Conservation (phyloP, 805 yeast species). For the Phaffomyces antillensis region DNA sequence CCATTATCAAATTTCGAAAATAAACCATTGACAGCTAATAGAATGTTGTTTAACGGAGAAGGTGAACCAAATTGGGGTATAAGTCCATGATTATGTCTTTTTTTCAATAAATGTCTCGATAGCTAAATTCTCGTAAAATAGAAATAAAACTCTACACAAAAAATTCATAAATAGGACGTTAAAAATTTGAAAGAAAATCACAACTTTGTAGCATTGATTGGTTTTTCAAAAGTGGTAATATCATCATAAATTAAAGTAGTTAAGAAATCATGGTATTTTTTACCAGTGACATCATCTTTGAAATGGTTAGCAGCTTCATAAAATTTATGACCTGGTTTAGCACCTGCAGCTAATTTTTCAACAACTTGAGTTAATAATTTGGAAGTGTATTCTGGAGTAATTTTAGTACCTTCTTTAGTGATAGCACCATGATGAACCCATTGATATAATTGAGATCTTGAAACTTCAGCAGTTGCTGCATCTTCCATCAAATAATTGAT, state of each 20-base stretch:
- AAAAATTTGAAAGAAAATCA: not conserved
- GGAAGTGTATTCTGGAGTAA: slow-evolving; percentile 55
- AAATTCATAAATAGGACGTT: not conserved
- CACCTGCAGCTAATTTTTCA: slow-evolving; percentile 38
- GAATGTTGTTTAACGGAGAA: slow-evolving; percentile 38
- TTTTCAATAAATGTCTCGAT: too few relatives aligned
- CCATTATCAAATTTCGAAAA: slow-evolving; percentile 37
- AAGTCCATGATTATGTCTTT: slow-evolving; percentile 1
- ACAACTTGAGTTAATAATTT: slow-evolving; percentile 57
- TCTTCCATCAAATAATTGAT: slow-evolving; percentile 83
- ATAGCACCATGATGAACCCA: slow-evolving; percentile 71
- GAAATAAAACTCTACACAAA: too few relatives aligned
- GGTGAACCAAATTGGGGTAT: slow-evolving; percentile 22
- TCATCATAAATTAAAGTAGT: slow-evolving; percentile 74
- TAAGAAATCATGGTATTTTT: slow-evolving; percentile 68
- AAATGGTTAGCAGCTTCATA: slow-evolving; percentile 62
- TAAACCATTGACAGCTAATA: slow-evolving; percentile 54
- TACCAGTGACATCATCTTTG: slow-evolving; percentile 66
- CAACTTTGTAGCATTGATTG: slow-evolving; percentile 4
- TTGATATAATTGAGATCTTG: slow-evolving; percentile 75
- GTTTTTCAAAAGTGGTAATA: slow-evolving; percentile 40
- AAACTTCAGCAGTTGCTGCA: slow-evolving; percentile 86
- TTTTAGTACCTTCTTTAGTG: slow-evolving; percentile 48
- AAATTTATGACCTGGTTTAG: slow-evolving; percentile 60
- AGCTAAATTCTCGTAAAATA: too few relatives aligned